These are phyloP conservation scores for Brassica rapa DNA, from an alignment of 345 rosid genomes.

Conservation along the genomic window DNA sequence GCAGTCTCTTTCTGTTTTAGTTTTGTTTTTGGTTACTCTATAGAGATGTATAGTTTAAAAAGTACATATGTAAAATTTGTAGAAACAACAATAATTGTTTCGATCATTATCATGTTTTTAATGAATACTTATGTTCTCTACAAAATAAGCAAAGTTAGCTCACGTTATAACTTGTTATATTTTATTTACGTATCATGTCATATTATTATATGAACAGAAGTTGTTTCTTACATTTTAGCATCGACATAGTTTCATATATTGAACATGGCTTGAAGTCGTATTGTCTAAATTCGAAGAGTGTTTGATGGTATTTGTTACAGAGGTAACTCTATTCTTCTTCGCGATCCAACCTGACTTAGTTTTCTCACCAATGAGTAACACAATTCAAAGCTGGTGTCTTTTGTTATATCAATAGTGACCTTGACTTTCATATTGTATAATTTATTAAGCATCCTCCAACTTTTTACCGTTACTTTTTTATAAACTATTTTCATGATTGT, in stretches of 20 bases:
- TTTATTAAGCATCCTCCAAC: neutral
- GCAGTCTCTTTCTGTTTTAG: neutral
- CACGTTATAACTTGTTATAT: neutral
- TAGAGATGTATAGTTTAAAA: neutral
- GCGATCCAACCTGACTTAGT: neutral
- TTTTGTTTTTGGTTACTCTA: neutral
- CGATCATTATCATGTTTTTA: neutral
- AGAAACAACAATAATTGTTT: neutral
- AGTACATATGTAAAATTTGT: neutral
- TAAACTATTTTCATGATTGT: neutral
- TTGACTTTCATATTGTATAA: neutral
- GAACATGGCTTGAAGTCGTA: neutral
- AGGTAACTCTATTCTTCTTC: neutral
- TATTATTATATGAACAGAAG: neutral
- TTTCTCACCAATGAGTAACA: neutral
- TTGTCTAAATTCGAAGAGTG: neutral
- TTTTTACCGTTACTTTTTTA: neutral
- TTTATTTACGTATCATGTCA: neutral
- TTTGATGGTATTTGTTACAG: no score
- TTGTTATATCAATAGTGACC: neutral
- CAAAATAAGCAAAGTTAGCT: neutral
- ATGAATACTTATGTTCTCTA: neutral
- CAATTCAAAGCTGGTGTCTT: neutral
- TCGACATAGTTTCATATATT: neutral
- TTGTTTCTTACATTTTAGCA: neutral